Evolutionary conservation across 1,284 basidiomycete species (phyloP), one percentile per base, ranked within the genome.

Genomic region (Microbotryum saponariae): DNA sequence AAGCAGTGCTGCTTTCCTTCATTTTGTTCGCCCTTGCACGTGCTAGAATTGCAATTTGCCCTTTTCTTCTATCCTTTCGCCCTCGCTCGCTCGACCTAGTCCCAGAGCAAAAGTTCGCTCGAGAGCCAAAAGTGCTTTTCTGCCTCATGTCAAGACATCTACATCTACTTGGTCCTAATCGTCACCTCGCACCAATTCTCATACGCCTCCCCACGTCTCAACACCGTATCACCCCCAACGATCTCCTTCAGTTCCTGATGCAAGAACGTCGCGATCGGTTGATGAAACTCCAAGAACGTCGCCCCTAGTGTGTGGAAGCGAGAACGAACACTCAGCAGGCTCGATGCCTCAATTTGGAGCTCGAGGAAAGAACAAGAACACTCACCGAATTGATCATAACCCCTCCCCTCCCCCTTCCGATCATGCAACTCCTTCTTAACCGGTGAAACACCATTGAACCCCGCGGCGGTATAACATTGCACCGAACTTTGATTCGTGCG

Each of bases 221-320:
- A 27, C 7, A 69, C 47, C 42, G 58, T 68, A 50, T 65, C 61
- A 12, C 61, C 61, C 1, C 27, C 56, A 14, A 58, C 31, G 20
- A 27, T 54, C 0, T 14, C n/a, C 5, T 18, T 37, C 4, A 52
- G 31, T 6, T 54, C 55, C 9, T 56, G 44, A 16, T 67, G 66
- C 8, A 51, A 3, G 2, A 61, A 42, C 18, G 68, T 59, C n/a
- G 61, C 68, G 4, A 69, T 58, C 0, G 66, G 65, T 10, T 60
- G 55, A 4, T 69, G 68, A 44, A 69, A 69, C 49, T 69, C 68
- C 25, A 69, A 54, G 33, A 69, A 69, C 1, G 65, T 50, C 21
- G 60, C 61, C 16, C 62, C 61, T 61, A 54, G 6, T 25, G 33
- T 25, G 33, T 27, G 27, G 27, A 27, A 27, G 10, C 21, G 18